phyloP scores from a whole-genome alignment of 345 rosid species.

The Linum tenue region DNA sequence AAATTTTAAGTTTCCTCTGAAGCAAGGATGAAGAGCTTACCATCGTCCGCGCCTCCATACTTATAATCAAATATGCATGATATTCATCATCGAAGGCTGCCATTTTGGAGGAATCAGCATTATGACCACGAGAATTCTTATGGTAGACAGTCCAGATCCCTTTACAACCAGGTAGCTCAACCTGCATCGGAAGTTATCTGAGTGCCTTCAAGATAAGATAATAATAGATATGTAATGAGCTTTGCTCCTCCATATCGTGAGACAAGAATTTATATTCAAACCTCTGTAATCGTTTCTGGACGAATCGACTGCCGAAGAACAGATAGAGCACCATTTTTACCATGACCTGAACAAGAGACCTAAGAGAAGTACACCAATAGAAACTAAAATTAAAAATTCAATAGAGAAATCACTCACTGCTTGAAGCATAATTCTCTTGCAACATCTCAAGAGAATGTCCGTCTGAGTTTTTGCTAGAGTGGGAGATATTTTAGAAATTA shows the following conservation, averaged over 20 bases:
- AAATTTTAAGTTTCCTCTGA: not conserved
- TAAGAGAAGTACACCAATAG: conserved; percentile 20
- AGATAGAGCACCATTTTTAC: conserved; percentile 81
- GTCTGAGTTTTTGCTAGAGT: not conserved
- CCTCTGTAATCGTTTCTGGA: conserved; percentile 98
- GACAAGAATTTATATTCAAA: conserved; percentile 8
- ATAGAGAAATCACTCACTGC: not conserved
- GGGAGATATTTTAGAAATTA: not conserved
- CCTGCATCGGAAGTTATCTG: conserved; percentile 36
- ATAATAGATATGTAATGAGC: no score
- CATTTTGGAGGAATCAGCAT: conserved; percentile 57
- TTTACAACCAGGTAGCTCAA: conserved; percentile 90
- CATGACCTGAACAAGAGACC: conserved; percentile 99
- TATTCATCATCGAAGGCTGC: conserved; percentile 70
- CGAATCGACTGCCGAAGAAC: conserved; percentile 94
- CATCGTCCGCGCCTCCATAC: conserved; percentile 92
- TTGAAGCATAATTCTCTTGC: not conserved
- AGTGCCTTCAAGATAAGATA: not conserved
- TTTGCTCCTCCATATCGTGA: not conserved
- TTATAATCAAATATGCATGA: conserved; percentile 97
- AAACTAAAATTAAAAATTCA: not conserved
- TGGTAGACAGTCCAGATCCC: conserved; percentile 99
- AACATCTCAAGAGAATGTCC: not conserved
- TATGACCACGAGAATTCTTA: conserved; percentile 67
- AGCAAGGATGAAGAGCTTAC: conserved; percentile 29